Conservation (phyloP, 192 early-diverging fungal genomes). For the Podila epicladia region DNA sequence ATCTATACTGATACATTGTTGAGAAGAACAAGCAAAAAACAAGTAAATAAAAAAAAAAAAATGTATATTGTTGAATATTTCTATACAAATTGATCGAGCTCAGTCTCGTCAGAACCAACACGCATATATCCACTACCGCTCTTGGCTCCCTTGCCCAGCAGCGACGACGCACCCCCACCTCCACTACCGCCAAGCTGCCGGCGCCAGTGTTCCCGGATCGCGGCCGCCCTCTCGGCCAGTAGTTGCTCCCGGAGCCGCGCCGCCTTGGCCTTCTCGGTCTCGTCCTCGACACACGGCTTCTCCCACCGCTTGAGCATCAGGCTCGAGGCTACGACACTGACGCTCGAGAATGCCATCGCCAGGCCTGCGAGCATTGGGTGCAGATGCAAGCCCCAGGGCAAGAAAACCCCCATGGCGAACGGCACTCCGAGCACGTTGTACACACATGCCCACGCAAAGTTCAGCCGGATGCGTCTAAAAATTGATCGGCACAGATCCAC, state of each 20-base stretch:
- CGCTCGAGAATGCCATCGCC: conserved; percentile 93
- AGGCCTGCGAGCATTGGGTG: conserved; percentile 94
- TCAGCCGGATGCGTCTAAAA: conserved; percentile 84
- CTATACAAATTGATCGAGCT: conserved; percentile 18
- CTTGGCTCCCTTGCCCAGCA: background rate
- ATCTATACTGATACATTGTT: too few species aligned
- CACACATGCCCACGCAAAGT: conserved; percentile 89
- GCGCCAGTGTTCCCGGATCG: conserved; percentile 14
- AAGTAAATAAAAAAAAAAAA: too few species aligned
- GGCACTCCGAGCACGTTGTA: conserved; percentile 95
- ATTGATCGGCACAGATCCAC: conserved; percentile 88
- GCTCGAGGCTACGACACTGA: conserved; percentile 92
- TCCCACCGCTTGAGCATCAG: conserved; percentile 81
- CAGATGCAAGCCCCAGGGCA: conserved; percentile 86
- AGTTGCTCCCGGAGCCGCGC: conserved; percentile 5
- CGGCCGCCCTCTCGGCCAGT: background rate
- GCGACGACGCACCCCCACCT: background rate
- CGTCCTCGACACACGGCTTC: conserved; percentile 41
- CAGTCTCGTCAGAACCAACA: background rate
- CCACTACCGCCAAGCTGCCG: conserved; percentile 2
- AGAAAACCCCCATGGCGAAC: conserved; percentile 90
- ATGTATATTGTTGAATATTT: too few species aligned
- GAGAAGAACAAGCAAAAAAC: too few species aligned
- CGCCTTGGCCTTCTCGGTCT: background rate
- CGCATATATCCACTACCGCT: conserved; percentile 5